Conservation (phyloP, 192 early-diverging fungal species). For the Linnemannia zychae region DNA sequence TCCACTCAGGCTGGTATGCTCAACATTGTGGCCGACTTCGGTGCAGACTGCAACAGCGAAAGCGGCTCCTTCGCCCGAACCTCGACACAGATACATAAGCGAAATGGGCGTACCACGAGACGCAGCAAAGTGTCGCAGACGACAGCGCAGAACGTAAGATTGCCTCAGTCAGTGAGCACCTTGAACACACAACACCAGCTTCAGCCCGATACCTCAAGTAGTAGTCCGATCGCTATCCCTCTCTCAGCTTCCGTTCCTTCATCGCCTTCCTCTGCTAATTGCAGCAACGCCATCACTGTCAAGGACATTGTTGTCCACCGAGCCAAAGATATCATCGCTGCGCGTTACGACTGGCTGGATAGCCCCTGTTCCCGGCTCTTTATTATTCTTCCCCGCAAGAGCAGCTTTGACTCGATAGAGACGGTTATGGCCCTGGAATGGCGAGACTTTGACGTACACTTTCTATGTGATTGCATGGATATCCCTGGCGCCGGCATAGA, state of each 20-base stretch:
- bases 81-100: neutral
- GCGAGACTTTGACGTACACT: constrained; percentile 33
- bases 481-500: constrained; percentile 4
- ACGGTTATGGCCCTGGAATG: constrained; percentile 11
- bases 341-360: constrained; percentile 36
- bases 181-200: neutral
- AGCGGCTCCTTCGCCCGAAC: neutral
- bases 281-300: neutral
- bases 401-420: neutral
- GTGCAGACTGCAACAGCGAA: neutral
- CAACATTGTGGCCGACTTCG: neutral
- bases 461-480: constrained; percentile 45
- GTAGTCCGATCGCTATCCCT: neutral
- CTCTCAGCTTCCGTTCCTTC: neutral
- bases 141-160: neutral
- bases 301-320: constrained; percentile 31
- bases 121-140: neutral
- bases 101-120: neutral
- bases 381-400: constrained; percentile 27
- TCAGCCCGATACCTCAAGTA: neutral
- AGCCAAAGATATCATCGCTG: constrained; percentile 21
- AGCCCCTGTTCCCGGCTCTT: constrained; percentile 42
- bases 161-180: neutral
- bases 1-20: neutral
- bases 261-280: neutral